A percentile compares a stretch with the other conserved stretches of the same genome.
These are phyloP conservation scores for Colletotrichum sp. DNA, from an alignment of 2,329 filamentous ascomycete species.

Conservation along the genomic window DNA sequence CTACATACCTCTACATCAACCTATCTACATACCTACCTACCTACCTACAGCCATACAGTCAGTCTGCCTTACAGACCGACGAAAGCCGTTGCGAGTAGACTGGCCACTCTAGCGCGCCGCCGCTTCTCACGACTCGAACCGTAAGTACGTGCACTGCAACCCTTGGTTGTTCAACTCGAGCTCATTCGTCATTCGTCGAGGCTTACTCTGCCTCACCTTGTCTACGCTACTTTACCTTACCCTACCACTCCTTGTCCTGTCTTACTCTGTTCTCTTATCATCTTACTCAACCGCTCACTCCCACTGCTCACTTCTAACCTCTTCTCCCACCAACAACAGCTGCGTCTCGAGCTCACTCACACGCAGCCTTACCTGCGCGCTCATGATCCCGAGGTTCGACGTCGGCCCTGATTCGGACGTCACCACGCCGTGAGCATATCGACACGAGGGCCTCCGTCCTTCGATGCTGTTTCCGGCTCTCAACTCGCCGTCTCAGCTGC, in stretches of 20 bases:
- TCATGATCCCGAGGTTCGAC: not conserved
- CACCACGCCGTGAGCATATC: not conserved
- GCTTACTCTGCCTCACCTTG: slow-evolving; percentile 1
- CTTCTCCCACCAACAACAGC: not conserved
- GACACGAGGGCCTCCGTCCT: not conserved
- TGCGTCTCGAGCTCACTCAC: not conserved
- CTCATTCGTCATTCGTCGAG: not conserved
- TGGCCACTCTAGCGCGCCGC: not conserved
- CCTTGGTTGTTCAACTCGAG: not conserved
- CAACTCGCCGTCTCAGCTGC: not conserved
- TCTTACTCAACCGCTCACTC: not conserved
- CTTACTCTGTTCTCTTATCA: not conserved
- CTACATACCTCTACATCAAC: not conserved
- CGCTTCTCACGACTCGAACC: not conserved
- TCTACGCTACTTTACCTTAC: not conserved
- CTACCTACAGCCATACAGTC: not conserved
- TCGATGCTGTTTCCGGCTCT: slow-evolving; percentile 1
- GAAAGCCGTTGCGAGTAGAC: not conserved
- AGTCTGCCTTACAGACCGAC: not conserved
- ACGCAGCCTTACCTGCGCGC: not conserved
- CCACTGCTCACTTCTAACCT: not conserved
- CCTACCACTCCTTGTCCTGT: not conserved
- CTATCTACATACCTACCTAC: not conserved
- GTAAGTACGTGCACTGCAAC: not conserved
- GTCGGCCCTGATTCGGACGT: not conserved